Conservation (phyloP, 148 eudicot species). For the Vaccinium macrocarpon region DNA sequence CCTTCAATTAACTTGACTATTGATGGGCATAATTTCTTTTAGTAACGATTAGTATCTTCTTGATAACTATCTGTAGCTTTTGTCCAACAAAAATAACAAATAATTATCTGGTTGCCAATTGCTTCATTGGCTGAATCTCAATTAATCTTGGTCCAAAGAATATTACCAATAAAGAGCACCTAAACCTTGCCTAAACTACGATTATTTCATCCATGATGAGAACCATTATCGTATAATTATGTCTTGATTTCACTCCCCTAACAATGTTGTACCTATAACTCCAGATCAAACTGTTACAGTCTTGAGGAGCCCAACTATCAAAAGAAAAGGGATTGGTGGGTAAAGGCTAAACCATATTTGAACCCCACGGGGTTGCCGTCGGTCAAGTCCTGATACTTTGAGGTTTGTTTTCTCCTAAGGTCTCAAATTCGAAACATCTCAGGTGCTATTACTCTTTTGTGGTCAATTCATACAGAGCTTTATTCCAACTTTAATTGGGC, state of each 20-base stretch:
- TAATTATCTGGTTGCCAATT: not conserved
- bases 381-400: too few relatives aligned
- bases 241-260: not conserved
- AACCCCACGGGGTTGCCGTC: too few relatives aligned
- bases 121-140: not conserved
- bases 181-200: not conserved
- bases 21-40: not conserved
- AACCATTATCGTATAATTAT: not conserved
- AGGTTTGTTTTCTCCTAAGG: too few relatives aligned
- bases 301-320: not conserved
- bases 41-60: not conserved
- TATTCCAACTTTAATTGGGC: too few relatives aligned
- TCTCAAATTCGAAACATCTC: too few relatives aligned
- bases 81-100: not conserved
- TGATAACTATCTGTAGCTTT: not conserved
- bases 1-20: not conserved
- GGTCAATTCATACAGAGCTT: too few relatives aligned
- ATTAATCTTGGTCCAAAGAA: not conserved
- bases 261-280: not conserved
- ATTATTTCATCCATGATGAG: not conserved
- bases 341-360: not conserved
- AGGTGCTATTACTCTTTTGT: too few relatives aligned
- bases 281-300: not conserved
- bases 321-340: constrained; percentile 6
- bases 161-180: not conserved